These are phyloP conservation scores for Nicotiana sylvestris DNA, from an alignment of 257 asterid species.

Conservation along the genomic window DNA sequence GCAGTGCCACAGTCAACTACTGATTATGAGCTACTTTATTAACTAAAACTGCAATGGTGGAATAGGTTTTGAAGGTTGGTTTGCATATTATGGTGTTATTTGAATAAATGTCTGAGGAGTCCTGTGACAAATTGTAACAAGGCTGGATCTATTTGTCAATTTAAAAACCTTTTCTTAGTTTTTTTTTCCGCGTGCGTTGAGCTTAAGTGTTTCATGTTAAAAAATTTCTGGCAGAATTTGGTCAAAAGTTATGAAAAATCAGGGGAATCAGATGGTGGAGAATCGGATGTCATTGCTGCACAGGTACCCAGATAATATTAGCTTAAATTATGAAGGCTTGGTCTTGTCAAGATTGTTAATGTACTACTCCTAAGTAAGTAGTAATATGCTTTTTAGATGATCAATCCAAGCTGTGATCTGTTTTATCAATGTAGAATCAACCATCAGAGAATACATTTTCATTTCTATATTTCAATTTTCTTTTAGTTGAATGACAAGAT, in stretches of 20 bases:
- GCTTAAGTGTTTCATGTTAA: not conserved
- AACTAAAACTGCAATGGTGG: not conserved
- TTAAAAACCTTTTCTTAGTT: not conserved
- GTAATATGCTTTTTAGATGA: not conserved
- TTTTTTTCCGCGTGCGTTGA: not conserved
- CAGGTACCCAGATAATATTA: constrained; percentile 42
- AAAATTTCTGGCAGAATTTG: constrained; percentile 36
- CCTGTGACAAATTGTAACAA: not conserved
- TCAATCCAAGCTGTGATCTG: not conserved
- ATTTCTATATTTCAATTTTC: not conserved
- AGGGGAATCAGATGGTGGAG: constrained; percentile 47
- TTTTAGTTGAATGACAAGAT: not conserved
- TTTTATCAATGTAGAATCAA: not conserved
- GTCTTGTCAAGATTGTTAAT: not conserved
- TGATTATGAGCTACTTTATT: not conserved
- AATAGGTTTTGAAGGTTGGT: not conserved
- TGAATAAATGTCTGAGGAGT: not conserved
- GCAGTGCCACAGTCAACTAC: not conserved
- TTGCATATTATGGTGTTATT: not conserved
- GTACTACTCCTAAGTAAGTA: not conserved
- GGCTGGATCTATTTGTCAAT: not conserved
- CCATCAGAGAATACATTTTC: not conserved
- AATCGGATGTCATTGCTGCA: constrained; percentile 53
- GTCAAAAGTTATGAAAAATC: constrained; percentile 48
- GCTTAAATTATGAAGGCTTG: not conserved